Base-by-base conservation (phyloP, 2,329 filamentous ascomycete species). In the Emmonsiellopsis sp. region DNA sequence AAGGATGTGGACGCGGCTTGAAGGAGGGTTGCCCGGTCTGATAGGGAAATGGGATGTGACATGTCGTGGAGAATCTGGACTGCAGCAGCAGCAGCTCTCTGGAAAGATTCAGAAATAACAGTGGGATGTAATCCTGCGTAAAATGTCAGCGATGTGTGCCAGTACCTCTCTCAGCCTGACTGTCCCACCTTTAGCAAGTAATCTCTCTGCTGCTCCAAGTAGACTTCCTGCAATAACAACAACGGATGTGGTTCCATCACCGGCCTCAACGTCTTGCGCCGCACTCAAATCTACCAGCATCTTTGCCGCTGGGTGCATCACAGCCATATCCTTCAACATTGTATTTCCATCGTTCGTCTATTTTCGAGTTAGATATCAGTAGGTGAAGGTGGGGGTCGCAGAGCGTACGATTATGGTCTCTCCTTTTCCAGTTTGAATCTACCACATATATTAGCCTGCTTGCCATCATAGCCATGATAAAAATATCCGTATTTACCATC, bases 251-350 rank as follows among this genome's bases (percentile, higher is more conserved):
- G 93, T 98, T 65, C 93, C 94, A 71, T 98, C 93, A 75, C 93
- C 93, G 59, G 93, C 93, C 73, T 98, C 93, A 57, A 98, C 90
- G 77, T 98, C 93, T 73, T 98, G 93, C 61, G 93, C 93, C 62
- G 93, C 89, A 65, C 92, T 94, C 58, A 98, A 82, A 72, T 98
- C 91, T 66, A 98, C 93, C 62, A 98, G 80, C 93, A 98, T 98
- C 78, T 95, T 96, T 50, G 93, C 93, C 48, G 94, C 95, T n/a
- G 93, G 93, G 70, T 98, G 93, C 86, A 98, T 90, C 62, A 98
- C 93, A 61, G 89, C 87, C 93, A 98, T 97, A 78, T 92, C 92
- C 77, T 88, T 95, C 68, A 98, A 77, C 92, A 98, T 98, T 54
- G 93, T 98, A 77, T 94, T 95, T 71, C 93, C 93, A 75, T 98